Evolutionary conservation across 2,329 filamentous ascomycete species (phyloP).

Genomic region (Xylariales sp.): DNA sequence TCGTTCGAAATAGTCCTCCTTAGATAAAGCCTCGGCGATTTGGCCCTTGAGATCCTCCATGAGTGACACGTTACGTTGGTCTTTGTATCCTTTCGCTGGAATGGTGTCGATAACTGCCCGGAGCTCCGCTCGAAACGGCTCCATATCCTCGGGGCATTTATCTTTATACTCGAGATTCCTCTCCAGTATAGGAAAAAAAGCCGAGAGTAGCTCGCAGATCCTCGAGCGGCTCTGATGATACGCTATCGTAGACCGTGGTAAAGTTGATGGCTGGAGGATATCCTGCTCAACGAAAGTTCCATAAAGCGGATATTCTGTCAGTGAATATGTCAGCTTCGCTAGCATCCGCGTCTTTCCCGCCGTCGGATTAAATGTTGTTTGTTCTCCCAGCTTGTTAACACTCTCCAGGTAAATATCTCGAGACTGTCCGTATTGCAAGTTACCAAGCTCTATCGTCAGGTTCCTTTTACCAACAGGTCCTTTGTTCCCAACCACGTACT

Average conservation of each 20-base stretch:
- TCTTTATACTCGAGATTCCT: conserved; percentile 53
- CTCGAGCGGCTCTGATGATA: conserved; percentile 65
- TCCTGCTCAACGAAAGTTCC: conserved; percentile 30
- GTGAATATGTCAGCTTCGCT: conserved; percentile 52
- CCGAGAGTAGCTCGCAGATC: conserved; percentile 63
- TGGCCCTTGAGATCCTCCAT: conserved; percentile 65
- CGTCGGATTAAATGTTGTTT: conserved; percentile 9
- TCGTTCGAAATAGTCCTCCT: conserved; percentile 53
- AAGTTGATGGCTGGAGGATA: conserved; percentile 37
- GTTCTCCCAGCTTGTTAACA: conserved; percentile 32
- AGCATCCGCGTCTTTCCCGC: conserved; percentile 47
- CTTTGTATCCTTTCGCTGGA: conserved; percentile 52
- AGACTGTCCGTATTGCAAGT: conserved; percentile 70
- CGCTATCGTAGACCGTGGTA: conserved; percentile 54
- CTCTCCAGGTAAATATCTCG: conserved; percentile 64
- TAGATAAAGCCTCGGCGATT: conserved; percentile 60
- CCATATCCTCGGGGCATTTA: accelerated
- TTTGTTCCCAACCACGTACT: conserved; percentile 43
- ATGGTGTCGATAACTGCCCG: conserved; percentile 47
- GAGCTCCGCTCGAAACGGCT: conserved; percentile 43
- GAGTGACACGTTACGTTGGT: conserved; percentile 59
- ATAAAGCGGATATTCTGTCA: conserved; percentile 34
- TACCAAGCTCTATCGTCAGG: conserved; percentile 60
- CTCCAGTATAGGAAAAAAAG: conserved; percentile 53
- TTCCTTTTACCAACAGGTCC: conserved; percentile 22